Evolutionary conservation across 306 rosid species (phyloP), one percentile per base, ranked within the genome.

Genomic region (Myrica gale): DNA sequence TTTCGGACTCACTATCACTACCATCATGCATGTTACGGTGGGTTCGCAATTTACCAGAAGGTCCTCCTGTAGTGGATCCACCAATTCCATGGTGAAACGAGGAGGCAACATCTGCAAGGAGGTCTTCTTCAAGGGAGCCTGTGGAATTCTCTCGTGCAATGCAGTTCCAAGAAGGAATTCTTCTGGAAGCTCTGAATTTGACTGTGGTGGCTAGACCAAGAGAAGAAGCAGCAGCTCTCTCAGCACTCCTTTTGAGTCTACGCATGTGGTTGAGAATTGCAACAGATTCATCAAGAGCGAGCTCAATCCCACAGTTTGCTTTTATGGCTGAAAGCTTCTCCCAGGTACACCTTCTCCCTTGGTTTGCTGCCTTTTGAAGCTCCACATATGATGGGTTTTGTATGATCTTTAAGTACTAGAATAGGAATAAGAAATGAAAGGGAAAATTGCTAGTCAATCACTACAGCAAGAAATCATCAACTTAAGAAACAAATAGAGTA

Each of bases 151-250:
- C 99, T 76, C 99, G 89, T 6, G 97, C 99, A 15, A 95, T 85
- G 90, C 97, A 87, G 77, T 95, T 95, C 99, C 97, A 95, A 5
- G 99, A 95, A 41, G 99, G 99, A 62, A 95, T 95, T 88, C 99
- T 88, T 85, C 81, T 85, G 2, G 99, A 89, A 74, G 89, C 97
- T 75, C 77, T 90, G 84, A 95, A 89, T 79, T 52, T 91, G 74
- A 74, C 82, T 1, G 91, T 74, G 68, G 68, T 84, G 60, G 87
- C 23, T 69, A 88, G 75, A 73, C 96, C 87, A 71, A 86, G 97
- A 80, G 92, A 73, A 77, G 95, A 81, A 69, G 93, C 76, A 20
- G 97, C 96, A 47, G 99, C 91, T 82, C 97, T 88, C 72, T 85
- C 90, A 37, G 96, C 86, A 45, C 87, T 88, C 80, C 97, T 82